Conservation (phyloP, 1,284 basidiomycete genomes). For the Ganoderma boninense region DNA sequence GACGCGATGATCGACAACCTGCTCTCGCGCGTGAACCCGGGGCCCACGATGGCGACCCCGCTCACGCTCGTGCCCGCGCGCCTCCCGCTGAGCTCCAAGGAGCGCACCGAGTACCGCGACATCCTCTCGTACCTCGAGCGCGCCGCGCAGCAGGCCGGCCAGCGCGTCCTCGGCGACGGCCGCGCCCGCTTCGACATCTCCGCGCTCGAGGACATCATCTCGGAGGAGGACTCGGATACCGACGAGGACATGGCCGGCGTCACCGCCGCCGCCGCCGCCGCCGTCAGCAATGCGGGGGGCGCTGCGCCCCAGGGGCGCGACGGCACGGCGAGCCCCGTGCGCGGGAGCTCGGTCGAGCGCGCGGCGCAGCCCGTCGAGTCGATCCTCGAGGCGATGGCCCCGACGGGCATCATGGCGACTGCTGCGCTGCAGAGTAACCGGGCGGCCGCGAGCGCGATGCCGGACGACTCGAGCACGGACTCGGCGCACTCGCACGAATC, state of each 20-base stretch:
- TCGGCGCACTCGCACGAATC: constrained; percentile 2
- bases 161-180: constrained; percentile 29
- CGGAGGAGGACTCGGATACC: constrained; percentile 34
- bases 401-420: constrained; percentile 43
- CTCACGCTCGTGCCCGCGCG: constrained; percentile 40
- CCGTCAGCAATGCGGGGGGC: background rate
- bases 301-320: background rate
- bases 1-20: constrained; percentile 44
- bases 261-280: constrained; percentile 7
- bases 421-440: constrained; percentile 37
- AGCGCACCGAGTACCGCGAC: constrained; percentile 40
- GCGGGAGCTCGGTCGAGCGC: constrained; percentile 12
- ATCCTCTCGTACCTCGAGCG: constrained; percentile 43
- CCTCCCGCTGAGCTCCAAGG: constrained; percentile 35
- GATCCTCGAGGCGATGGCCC: constrained; percentile 37
- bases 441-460: constrained; percentile 25
- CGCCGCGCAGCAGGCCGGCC: constrained; percentile 28
- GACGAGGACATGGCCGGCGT: constrained; percentile 35
- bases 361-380: constrained; percentile 18
- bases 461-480: constrained; percentile 20
- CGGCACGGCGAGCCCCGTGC: constrained; percentile 10
- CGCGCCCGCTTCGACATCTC: constrained; percentile 41
- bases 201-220: constrained; percentile 40
- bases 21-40: constrained; percentile 41
- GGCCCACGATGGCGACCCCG: constrained; percentile 40